Base-by-base conservation (phyloP, 345 rosid species). In the Moringa oleifera region DNA sequence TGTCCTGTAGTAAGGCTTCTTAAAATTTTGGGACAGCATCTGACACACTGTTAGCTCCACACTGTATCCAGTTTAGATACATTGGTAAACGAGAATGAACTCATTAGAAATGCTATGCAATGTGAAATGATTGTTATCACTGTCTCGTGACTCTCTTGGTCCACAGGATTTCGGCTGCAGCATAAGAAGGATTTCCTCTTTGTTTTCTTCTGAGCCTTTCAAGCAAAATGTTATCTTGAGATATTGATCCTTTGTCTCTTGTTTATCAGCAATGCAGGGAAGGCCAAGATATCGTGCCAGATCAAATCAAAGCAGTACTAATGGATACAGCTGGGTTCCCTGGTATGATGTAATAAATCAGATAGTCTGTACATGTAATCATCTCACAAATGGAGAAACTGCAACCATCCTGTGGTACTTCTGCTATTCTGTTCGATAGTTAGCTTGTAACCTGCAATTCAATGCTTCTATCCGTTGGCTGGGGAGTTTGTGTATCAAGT, bases 251-350 rank as follows among this genome's bases (percentile, higher is more conserved):
- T 22, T 51, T 51, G 25, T 25, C 18, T 4, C 55, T 53, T 70
- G 23, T 50, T 57, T 65, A 63, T 47, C 91, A 93, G 97, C 98
- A 90, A 90, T 81, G 94, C 72, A 79, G 78, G 76, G 97, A 88
- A 77, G 97, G 94, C 51, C 86, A 88, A 63, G 96, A 89, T 55
- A 83, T 86, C 45, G 18, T 75, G 50, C 96, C 97, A 12, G 96
- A 93, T 76, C 95, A 93, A 64, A 90, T 93, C 83, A 86, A 90
- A 79, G 87, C 97, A n/a, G 81, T 80, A 49, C 97, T 93, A 22
- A 73, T 88, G 50, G 98, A 93, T 64, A 83, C 96, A 2, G 97
- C 91, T 2, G 96, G 93, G n/a, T 76, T 77, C 49, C 85, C 76
- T 63, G 84, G 90, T 60, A 65, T 77, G 69, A 69, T 80, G 64